Evolutionary conservation across 495 filamentous ascomycete species (phyloP).

Genomic region (Neurospora sublineolata): DNA sequence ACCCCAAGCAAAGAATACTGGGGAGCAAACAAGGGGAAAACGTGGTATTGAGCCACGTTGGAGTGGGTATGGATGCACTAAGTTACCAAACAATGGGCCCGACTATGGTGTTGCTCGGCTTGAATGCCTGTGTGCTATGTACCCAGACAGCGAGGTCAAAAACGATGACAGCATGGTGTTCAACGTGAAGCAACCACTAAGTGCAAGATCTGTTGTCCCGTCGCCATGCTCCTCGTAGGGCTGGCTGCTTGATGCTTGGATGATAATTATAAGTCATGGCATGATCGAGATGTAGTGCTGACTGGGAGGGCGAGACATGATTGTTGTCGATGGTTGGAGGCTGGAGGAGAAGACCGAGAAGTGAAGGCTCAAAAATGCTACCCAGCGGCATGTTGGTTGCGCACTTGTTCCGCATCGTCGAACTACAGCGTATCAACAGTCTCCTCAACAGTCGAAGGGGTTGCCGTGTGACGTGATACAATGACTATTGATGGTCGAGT

Average conservation of each 20-base stretch:
- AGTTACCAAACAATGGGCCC: not conserved
- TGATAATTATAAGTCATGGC: not conserved
- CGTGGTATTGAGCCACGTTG: not conserved
- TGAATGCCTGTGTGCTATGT: not conserved
- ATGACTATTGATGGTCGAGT: not conserved
- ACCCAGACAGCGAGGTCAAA: not conserved
- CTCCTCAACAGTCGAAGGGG: not conserved
- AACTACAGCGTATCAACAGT: not conserved
- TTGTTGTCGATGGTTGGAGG: not conserved
- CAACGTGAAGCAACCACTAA: not conserved
- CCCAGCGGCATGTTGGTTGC: not conserved
- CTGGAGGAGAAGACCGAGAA: not conserved
- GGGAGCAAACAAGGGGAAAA: not conserved
- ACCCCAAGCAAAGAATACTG: not conserved
- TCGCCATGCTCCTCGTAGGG: not conserved
- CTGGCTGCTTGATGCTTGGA: not conserved
- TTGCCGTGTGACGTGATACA: not conserved
- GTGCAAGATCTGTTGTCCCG: not conserved
- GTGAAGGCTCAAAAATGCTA: not conserved
- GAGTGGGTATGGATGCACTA: not conserved
- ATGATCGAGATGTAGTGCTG: not conserved
- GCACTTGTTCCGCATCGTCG: not conserved
- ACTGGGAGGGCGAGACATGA: not conserved
- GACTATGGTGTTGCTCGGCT: not conserved
- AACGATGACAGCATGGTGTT: not conserved